phyloP scores from a whole-genome alignment of 1,284 basidiomycete genomes.

The Hemileia vastatrix region DNA sequence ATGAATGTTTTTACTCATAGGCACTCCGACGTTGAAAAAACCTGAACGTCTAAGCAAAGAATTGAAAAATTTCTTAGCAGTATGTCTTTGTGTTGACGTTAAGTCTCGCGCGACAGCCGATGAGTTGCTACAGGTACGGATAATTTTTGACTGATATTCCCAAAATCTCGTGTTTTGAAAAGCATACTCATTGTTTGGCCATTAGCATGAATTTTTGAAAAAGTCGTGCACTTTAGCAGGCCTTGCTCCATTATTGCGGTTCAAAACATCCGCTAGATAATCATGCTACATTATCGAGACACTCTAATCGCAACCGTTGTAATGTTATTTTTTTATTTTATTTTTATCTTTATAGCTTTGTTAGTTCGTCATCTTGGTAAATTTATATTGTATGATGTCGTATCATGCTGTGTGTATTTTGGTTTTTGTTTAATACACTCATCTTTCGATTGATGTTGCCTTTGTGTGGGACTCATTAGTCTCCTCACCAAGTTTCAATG shows the following conservation, averaged over 20 bases:
- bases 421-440: too few relatives aligned
- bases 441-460: too few relatives aligned
- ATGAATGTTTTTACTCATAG: neutral
- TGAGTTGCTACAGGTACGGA: slow-evolving; percentile 73
- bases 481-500: too few relatives aligned
- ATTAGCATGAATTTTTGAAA: slow-evolving; percentile 77
- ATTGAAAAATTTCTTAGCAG: slow-evolving; percentile 88
- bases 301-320: too few relatives aligned
- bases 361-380: too few relatives aligned
- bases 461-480: too few relatives aligned
- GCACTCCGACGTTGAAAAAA: slow-evolving; percentile 92
- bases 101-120: slow-evolving; percentile 84
- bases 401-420: too few relatives aligned
- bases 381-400: too few relatives aligned
- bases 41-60: slow-evolving; percentile 84
- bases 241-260: slow-evolving; percentile 71
- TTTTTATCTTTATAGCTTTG: too few relatives aligned
- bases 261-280: slow-evolving; percentile 39
- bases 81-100: slow-evolving; percentile 94
- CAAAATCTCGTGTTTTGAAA: neutral
- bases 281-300: too few relatives aligned
- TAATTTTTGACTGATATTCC: neutral
- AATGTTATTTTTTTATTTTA: too few relatives aligned
- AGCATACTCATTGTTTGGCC: slow-evolving; percentile 4
- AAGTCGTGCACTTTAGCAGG: slow-evolving; percentile 72